Conservation (phyloP, 148 eudicot genomes). For the Vaccinium corymbosum region DNA sequence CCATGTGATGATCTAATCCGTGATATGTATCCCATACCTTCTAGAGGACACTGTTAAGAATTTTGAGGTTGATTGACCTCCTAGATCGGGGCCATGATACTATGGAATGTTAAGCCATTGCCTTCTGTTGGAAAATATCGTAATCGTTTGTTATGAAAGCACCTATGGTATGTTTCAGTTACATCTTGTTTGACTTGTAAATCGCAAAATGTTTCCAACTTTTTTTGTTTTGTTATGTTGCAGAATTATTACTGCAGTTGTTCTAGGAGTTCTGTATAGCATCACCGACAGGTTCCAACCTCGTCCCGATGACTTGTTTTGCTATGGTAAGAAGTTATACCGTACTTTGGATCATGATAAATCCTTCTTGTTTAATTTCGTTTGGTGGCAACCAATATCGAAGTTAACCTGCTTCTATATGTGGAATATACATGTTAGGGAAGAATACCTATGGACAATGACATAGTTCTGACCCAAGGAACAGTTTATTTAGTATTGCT, state of each 20-base stretch:
- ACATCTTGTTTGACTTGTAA: conserved; percentile 5
- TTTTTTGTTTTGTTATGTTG: conserved; percentile 15
- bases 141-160: neutral
- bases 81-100: neutral
- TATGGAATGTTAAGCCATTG: neutral
- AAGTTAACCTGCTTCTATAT: neutral
- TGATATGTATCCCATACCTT: neutral
- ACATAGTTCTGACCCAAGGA: neutral
- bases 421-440: neutral
- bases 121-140: neutral
- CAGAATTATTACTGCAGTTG: conserved; percentile 70
- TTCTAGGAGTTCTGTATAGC: conserved; percentile 67
- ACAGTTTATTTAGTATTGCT: neutral
- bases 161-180: neutral
- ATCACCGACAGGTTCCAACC: conserved; percentile 70
- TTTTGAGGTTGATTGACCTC: neutral
- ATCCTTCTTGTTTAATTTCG: neutral
- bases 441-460: neutral
- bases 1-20: neutral
- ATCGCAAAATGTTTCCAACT: neutral
- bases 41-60: neutral
- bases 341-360: neutral
- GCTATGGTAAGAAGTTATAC: conserved; percentile 57
- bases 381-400: neutral
- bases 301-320: conserved; percentile 74